Conservation (phyloP, 345 rosid genomes). For the Dipteronia dyeriana region DNA sequence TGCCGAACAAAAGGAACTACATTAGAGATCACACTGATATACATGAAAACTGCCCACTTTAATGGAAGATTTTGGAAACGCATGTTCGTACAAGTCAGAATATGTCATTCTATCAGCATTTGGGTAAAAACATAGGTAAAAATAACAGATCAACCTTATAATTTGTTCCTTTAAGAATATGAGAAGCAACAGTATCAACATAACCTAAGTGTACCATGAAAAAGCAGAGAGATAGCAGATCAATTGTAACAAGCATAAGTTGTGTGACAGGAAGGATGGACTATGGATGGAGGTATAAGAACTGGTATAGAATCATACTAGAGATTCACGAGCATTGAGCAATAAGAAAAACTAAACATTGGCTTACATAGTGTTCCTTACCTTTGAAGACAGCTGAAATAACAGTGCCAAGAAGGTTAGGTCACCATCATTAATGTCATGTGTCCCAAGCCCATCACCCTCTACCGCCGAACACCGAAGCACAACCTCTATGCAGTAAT, state of each 20-base stretch:
- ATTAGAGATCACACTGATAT: neutral
- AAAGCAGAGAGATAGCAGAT: neutral
- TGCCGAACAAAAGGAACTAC: neutral
- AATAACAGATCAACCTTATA: neutral
- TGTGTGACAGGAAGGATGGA: neutral
- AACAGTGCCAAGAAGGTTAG: constrained; percentile 56
- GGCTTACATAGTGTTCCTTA: constrained; percentile 30
- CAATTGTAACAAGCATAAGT: neutral
- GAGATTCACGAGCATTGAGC: neutral
- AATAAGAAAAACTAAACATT: neutral
- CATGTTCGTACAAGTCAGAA: neutral
- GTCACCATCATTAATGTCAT: constrained; percentile 70
- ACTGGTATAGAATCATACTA: neutral
- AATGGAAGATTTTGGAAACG: neutral
- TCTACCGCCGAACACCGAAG: constrained; percentile 85
- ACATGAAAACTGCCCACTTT: neutral
- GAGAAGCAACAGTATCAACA: neutral
- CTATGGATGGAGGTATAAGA: neutral
- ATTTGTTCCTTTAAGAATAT: neutral
- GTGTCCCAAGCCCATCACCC: constrained; percentile 93
- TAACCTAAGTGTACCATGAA: neutral
- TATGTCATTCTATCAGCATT: neutral
- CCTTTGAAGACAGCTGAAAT: constrained; percentile 95
- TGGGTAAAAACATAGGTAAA: neutral
- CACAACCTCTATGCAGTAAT: constrained; percentile 79